Conservation (phyloP, 306 rosid species). For the Medicago truncatula region MtrunA17r5.0-ANR NC_053047.1:33293001-33293500, state of each 20-base stretch:
- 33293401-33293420: background rate
- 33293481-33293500: background rate
- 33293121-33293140: too few species aligned
- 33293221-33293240: background rate
- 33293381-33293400: background rate
- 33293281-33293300: too few species aligned
- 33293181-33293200: too few species aligned
- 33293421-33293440: background rate
- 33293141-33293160: too few species aligned
- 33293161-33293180: too few species aligned
- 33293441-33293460: background rate
- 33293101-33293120: too few species aligned
- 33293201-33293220: background rate
- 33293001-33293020: background rate
- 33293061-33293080: too few species aligned
- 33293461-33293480: background rate
- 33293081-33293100: too few species aligned
- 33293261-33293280: background rate
- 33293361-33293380: background rate
- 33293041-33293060: too few species aligned
- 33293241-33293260: background rate
- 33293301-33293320: too few species aligned
- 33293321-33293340: too few species aligned
- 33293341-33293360: background rate
- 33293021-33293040: background rate